These are phyloP conservation scores for Coemansia sp. DNA, from an alignment of 192 early-diverging fungal genomes.

Conservation along the genomic window DNA sequence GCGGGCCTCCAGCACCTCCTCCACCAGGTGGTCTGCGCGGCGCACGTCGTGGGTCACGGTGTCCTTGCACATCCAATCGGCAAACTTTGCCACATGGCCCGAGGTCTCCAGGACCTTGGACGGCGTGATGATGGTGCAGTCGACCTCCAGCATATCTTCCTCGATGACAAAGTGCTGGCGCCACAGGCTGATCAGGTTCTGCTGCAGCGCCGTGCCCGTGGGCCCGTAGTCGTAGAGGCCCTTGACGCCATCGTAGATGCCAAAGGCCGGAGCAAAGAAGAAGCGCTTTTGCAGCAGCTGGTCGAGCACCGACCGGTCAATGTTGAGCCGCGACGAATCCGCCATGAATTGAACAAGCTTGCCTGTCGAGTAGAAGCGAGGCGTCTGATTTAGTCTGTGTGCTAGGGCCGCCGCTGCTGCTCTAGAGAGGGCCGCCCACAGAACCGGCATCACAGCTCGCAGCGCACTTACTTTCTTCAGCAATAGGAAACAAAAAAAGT, in stretches of 20 bases:
- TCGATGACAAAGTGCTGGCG: conserved; percentile 97
- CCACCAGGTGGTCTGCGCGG: conserved; percentile 96
- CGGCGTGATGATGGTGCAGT: conserved; percentile 97
- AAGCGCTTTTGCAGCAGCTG: conserved; percentile 84
- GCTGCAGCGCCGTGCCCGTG: conserved; percentile 85
- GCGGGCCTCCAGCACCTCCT: conserved; percentile 84
- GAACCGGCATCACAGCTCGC: neutral
- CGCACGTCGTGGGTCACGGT: conserved; percentile 86
- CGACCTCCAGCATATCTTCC: conserved; percentile 99
- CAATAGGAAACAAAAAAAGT: neutral
- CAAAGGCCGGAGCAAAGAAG: conserved; percentile 94
- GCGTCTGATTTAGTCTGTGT: conserved; percentile 1
- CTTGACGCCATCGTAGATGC: conserved; percentile 92
- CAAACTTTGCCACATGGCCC: conserved; percentile 97
- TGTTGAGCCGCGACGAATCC: conserved; percentile 19
- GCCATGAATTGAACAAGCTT: conserved; percentile 23
- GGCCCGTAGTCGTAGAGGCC: conserved; percentile 99
- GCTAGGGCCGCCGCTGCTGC: neutral
- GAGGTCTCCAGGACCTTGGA: conserved; percentile 94
- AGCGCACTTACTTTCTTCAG: neutral
- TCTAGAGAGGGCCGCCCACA: neutral
- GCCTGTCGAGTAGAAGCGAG: conserved; percentile 17
- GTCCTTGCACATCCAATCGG: conserved; percentile 98
- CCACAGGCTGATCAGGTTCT: conserved; percentile 86
- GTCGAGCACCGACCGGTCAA: conserved; percentile 64